These are phyloP conservation scores for Acacia pycnantha DNA, from an alignment of 331 rosid species.

Conservation along the genomic window DNA sequence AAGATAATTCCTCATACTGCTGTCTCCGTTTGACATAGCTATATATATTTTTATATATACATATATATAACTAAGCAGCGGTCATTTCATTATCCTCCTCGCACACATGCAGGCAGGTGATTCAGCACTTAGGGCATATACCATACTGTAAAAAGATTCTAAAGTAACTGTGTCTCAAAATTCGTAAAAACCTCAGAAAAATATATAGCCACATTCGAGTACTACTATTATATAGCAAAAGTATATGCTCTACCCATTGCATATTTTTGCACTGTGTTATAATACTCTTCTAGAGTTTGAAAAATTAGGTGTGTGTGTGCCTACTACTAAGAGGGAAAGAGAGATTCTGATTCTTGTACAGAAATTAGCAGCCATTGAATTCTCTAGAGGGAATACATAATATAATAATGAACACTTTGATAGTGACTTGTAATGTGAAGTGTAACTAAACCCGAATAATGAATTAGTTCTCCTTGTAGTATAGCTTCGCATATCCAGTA, in stretches of 20 bases:
- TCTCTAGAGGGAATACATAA: constrained; percentile 5
- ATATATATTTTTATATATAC: background rate
- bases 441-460: constrained; percentile 7
- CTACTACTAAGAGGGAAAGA: background rate
- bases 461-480: constrained; percentile 13
- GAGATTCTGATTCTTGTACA: constrained; percentile 37
- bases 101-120: constrained; percentile 26
- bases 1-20: background rate
- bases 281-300: constrained; percentile 29
- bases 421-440: constrained; percentile 25
- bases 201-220: constrained; percentile 30
- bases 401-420: constrained; percentile 30
- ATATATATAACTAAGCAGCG: constrained; percentile 7
- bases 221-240: background rate
- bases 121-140: constrained; percentile 45
- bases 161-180: constrained; percentile 13
- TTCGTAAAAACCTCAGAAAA: background rate
- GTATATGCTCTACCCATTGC: constrained; percentile 52
- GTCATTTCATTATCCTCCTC: constrained; percentile 33
- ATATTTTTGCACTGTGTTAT: constrained; percentile 12
- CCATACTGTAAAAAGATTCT: constrained; percentile 18
- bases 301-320: constrained; percentile 16
- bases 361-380: constrained; percentile 33
- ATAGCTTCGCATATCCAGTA: background rate
- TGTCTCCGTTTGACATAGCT: constrained; percentile 27